Evolutionary conservation across 2,329 filamentous ascomycete species (phyloP).

Genomic region (Sporothrix variecibatus): DNA sequence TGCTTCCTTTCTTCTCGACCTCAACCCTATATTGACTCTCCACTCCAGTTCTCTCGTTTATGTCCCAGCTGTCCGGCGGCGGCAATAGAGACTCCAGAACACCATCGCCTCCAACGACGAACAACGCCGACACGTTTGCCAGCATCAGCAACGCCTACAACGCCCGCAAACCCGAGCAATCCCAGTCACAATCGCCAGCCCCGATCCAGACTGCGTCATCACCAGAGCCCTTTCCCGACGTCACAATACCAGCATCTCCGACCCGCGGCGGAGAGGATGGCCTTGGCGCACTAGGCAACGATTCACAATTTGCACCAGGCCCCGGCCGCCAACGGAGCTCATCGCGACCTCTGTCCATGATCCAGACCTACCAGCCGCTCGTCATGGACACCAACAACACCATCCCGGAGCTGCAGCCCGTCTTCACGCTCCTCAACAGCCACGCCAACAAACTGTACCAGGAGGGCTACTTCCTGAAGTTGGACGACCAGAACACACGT

Average conservation of each 20-base stretch:
- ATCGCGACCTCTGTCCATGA: conserved; percentile 80
- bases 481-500: conserved; percentile 93
- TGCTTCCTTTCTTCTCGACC: background rate
- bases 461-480: conserved; percentile 95
- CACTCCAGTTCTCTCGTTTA: conserved; percentile 77
- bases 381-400: conserved; percentile 87
- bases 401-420: conserved; percentile 87
- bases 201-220: conserved; percentile 16
- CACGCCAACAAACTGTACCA: conserved; percentile 97
- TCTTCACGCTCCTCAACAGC: conserved; percentile 91
- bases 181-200: background rate
- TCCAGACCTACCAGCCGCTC: conserved; percentile 81
- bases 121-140: conserved; percentile 28
- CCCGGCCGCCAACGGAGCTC: conserved; percentile 45
- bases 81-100: conserved; percentile 46
- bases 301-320: conserved; percentile 45
- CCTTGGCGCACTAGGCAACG: conserved; percentile 40
- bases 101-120: conserved; percentile 33
- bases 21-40: conserved; percentile 26
- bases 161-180: background rate
- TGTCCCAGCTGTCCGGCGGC: conserved; percentile 71
- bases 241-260: conserved; percentile 34
- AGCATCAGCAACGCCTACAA: conserved; percentile 33
- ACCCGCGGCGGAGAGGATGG: conserved; percentile 44
- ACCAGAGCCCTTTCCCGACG: conserved; percentile 29